Conservation (phyloP, 1,284 basidiomycete genomes). For the Apiotrichum brassicae region DNA sequence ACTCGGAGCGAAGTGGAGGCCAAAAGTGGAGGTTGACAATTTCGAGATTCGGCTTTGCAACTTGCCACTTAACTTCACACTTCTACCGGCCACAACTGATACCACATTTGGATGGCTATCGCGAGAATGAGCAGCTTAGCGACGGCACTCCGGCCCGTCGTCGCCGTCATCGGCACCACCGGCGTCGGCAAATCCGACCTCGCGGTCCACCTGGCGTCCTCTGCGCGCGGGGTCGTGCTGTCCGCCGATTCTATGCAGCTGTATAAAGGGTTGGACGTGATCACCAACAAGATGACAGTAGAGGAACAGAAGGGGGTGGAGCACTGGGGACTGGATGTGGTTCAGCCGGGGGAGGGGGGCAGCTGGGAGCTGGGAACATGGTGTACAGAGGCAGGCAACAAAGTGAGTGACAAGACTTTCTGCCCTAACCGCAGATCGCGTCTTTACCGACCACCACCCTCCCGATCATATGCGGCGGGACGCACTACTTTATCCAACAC, state of each 20-base stretch:
- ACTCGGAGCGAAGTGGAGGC: no score
- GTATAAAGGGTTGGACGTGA: constrained; percentile 85
- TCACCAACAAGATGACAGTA: constrained; percentile 87
- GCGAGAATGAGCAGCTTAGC: not conserved
- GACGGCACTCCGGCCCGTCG: constrained; percentile 21
- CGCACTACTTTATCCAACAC: constrained; percentile 96
- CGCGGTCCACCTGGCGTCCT: constrained; percentile 70
- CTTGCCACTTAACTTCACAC: not conserved
- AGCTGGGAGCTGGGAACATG: constrained; percentile 62
- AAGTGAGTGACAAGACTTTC: constrained; percentile 49
- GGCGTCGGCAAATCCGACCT: constrained; percentile 95
- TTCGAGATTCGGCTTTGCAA: no score
- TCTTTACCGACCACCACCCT: constrained; percentile 40
- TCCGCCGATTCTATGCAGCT: constrained; percentile 99
- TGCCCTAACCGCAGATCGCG: constrained; percentile 1
- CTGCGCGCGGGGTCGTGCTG: constrained; percentile 53
- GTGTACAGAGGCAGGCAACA: constrained; percentile 65
- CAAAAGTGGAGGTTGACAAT: no score
- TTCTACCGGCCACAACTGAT: not conserved
- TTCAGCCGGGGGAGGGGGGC: constrained; percentile 77
- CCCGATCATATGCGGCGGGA: constrained; percentile 90
- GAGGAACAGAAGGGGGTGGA: constrained; percentile 72
- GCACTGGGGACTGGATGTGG: constrained; percentile 84
- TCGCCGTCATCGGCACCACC: constrained; percentile 88
- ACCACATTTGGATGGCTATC: not conserved